phyloP scores from a whole-genome alignment of 306 rosid species.

The Pterocarpus santalinus region DNA sequence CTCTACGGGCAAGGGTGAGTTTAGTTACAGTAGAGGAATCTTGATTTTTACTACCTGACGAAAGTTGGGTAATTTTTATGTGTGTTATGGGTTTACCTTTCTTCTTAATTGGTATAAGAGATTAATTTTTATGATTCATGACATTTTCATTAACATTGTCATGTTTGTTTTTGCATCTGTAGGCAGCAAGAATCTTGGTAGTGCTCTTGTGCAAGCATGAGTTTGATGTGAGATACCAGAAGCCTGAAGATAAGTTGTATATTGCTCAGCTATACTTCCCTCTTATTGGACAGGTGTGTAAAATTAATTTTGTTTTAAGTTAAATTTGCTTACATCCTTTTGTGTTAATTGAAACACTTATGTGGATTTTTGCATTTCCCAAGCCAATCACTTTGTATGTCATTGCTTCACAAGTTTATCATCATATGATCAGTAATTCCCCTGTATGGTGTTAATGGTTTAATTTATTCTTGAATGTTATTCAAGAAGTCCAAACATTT shows the following conservation, averaged over 20 bases:
- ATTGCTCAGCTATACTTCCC: slow-evolving; percentile 98
- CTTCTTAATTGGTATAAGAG: neutral
- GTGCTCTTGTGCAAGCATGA: slow-evolving; percentile 98
- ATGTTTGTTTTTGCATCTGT: slow-evolving; percentile 38
- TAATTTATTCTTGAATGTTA: neutral
- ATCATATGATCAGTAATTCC: neutral
- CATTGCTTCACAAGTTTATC: neutral
- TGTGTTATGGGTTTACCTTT: neutral
- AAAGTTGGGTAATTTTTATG: neutral
- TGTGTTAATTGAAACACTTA: slow-evolving; percentile 5
- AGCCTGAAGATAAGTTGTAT: slow-evolving; percentile 95
- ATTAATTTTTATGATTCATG: neutral
- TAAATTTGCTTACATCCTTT: slow-evolving; percentile 10
- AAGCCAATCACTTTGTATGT: neutral
- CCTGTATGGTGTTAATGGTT: neutral
- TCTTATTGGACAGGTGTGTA: slow-evolving; percentile 87
- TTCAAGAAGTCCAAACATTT: no score
- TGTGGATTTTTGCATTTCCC: neutral
- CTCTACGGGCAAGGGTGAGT: slow-evolving; percentile 88
- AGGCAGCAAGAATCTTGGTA: slow-evolving; percentile 97
- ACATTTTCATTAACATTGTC: slow-evolving; percentile 12
- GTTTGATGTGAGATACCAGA: slow-evolving; percentile 98
- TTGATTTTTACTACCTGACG: slow-evolving; percentile 34
- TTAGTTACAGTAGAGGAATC: slow-evolving; percentile 31
- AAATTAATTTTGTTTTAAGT: neutral